A percentile compares a stretch with the other conserved stretches of the same genome.
Conservation (phyloP, 108 stramenopile species). For the Nannochloropsis gaditana region DNA sequence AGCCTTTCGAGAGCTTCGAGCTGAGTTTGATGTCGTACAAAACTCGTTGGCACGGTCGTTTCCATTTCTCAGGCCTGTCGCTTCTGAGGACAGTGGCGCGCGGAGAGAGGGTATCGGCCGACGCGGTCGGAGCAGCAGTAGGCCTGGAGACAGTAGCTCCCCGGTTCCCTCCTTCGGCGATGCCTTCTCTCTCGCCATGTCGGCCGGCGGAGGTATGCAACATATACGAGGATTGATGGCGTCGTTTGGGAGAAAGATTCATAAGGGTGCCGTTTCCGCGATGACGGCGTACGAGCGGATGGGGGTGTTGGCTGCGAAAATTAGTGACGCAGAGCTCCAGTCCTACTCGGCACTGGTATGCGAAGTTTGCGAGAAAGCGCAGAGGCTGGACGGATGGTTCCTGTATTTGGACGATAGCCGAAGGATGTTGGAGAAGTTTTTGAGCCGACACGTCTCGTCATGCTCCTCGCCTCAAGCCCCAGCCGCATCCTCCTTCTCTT, state of each 20-base stretch:
- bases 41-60: conserved; percentile 1
- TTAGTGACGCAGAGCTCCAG: background rate
- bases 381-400: conserved; percentile 17
- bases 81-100: background rate
- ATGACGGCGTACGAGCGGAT: background rate
- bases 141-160: too few relatives aligned
- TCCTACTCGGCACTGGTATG: background rate
- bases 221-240: background rate
- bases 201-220: background rate
- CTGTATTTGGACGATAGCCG: background rate
- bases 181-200: background rate
- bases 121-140: too few relatives aligned
- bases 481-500: background rate
- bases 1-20: background rate
- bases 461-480: background rate
- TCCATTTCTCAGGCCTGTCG: background rate
- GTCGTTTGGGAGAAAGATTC: background rate
- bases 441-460: background rate
- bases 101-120: too few relatives aligned
- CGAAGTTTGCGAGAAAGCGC: background rate
- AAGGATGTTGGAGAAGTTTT: background rate
- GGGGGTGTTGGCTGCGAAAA: background rate
- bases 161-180: background rate
- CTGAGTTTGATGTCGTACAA: background rate
- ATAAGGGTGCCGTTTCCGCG: background rate